Percentiles rank a stretch among this genome's conserved stretches.
phyloP scores from a whole-genome alignment of 2,329 filamentous ascomycete genomes.

The Corniculantispora saksenae region DNA sequence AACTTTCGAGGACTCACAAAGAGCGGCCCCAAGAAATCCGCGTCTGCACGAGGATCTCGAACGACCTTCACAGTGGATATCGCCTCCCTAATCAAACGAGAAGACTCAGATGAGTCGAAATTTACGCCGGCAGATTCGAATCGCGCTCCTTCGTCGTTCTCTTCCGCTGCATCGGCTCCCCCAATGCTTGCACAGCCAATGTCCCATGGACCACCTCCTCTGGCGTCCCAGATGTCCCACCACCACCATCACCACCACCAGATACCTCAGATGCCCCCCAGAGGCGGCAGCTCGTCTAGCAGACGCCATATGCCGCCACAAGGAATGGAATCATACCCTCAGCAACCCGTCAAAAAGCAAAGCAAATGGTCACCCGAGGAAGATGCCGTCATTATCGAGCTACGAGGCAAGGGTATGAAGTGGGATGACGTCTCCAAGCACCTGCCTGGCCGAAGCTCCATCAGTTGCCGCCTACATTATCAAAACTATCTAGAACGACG shows the following conservation, averaged over 20 bases:
- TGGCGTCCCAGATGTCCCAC: conserved; percentile 11
- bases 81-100: conserved; percentile 79
- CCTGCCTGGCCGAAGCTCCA: conserved; percentile 85
- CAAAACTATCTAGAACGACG: conserved; percentile 95
- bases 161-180: conserved; percentile 16
- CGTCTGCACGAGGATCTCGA: conserved; percentile 29
- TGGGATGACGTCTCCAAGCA: conserved; percentile 98
- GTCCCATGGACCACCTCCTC: conserved; percentile 17
- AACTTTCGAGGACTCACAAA: conserved; percentile 3
- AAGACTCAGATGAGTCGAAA: conserved; percentile 71
- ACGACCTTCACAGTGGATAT: conserved; percentile 81
- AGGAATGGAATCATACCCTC: conserved; percentile 55
- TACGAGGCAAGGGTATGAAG: conserved; percentile 90
- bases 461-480: conserved; percentile 92
- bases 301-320: conserved; percentile 19
- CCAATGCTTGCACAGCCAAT: conserved; percentile 23
- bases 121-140: neutral
- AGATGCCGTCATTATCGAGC: conserved; percentile 88
- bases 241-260: too few relatives aligned
- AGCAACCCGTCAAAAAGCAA: conserved; percentile 85
- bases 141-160: conserved; percentile 36
- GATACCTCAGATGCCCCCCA: neutral
- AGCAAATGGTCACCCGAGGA: conserved; percentile 96
- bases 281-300: neutral
- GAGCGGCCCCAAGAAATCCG: conserved; percentile 24